These are phyloP conservation scores for Melocanna baccifera DNA, from an alignment of 176 grass and related monocot species.

Conservation along the genomic window DNA sequence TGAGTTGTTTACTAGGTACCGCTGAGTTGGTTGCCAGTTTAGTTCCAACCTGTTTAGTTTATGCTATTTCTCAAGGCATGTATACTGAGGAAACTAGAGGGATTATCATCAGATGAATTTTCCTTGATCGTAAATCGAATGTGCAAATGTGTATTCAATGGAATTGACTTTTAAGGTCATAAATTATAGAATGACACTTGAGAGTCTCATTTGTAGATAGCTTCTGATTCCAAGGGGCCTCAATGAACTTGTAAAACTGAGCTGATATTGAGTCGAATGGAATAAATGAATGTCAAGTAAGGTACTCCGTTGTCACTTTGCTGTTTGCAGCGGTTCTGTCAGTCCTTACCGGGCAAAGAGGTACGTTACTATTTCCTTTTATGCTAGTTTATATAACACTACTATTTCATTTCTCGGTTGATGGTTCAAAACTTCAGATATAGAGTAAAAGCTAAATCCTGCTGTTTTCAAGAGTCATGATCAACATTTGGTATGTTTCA, in stretches of 20 bases:
- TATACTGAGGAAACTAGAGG: constrained; percentile 33
- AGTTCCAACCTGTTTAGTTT: constrained; percentile 29
- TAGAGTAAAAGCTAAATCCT: not conserved
- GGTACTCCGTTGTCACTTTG: not conserved
- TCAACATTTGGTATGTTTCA: not conserved
- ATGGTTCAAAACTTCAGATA: not conserved
- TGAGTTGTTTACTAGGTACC: constrained; percentile 30
- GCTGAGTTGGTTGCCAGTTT: constrained; percentile 29
- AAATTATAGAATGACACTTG: constrained; percentile 6
- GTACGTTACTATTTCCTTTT: not conserved
- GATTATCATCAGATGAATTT: constrained; percentile 29
- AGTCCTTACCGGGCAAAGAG: not conserved
- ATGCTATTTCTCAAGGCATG: constrained; percentile 22
- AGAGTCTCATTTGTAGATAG: constrained; percentile 4
- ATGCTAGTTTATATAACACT: not conserved
- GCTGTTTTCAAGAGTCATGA: not conserved
- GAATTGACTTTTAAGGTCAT: constrained; percentile 8
- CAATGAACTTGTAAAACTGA: not conserved
- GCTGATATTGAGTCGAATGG: not conserved
- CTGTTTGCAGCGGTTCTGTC: not conserved
- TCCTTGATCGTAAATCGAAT: constrained; percentile 30
- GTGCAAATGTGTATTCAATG: constrained; percentile 33
- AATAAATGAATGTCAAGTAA: constrained; percentile 11
- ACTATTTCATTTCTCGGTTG: not conserved
- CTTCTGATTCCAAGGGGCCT: not conserved